Evolutionary conservation across 805 yeast genomes (phyloP), one percentile per base, ranked within the genome.

Genomic region (Candida patagonica): DNA sequence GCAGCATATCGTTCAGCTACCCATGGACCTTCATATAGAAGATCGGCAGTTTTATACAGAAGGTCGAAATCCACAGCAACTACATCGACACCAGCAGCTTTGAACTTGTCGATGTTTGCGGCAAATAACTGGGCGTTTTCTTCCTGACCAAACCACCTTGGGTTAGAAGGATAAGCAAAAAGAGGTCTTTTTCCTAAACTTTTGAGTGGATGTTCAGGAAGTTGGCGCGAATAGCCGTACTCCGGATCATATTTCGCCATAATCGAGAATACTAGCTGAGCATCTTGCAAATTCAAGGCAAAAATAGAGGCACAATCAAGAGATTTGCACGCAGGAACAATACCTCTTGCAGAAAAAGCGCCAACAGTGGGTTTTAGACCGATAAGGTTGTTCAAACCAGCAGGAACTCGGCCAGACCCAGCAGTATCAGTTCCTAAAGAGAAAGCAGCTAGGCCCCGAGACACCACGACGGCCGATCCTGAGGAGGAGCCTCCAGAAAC

Each of bases 11-110:
- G 74, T 65, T 89, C 98, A 19, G 94, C 85, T 8, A 89, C 97
- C 98, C 98, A 89, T n/a, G 97, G 83, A 43, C 98, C 98, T 56
- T 89, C 96, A 58, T 89, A 89, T 26, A 89, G 70, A 55, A 92
- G 83, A 51, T 75, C 75, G 13, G 97, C 98, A 42, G 89, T 68
- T 26, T 81, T 82, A 45, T 84, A 66, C 30, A 89, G 66, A 3
- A 87, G 83, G 13, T 78, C 60, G 57, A 89, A 88, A 61, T 86
- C 88, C 31, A 78, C 59, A 8, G 76, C 65, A 17, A 74, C 70
- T 22, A 84, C 62, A 39, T 71, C 72, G 31, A 80, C 83, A 37
- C 84, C 82, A 12, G 71, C 51, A 30, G 63, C 52, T n/a, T 49
- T 47, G 43, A 80, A 65, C 30, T 62, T 61, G 19, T 70, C 71